Conservation (phyloP, 129 eudicot genomes). For the Scalesia atractyloides region DNA sequence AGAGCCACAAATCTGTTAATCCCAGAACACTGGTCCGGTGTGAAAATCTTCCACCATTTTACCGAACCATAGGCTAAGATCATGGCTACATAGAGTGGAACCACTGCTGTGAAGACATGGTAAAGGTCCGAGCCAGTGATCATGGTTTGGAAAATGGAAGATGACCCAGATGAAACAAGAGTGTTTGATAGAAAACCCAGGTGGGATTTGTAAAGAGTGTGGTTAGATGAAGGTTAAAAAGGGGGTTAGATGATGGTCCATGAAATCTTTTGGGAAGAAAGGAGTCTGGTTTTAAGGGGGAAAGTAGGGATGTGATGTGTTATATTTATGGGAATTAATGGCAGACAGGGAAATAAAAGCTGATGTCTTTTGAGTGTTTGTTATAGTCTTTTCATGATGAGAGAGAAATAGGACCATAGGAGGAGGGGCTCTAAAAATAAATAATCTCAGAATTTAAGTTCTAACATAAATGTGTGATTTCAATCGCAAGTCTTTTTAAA, state of each 20-base stretch:
- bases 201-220: background rate
- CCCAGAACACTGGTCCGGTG: constrained; percentile 92
- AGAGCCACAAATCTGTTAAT: constrained; percentile 91
- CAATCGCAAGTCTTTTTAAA: too few species aligned
- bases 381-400: constrained; percentile 53
- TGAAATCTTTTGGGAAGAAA: constrained; percentile 20
- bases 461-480: too few species aligned
- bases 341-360: constrained; percentile 83
- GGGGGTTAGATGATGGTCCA: constrained; percentile 7
- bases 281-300: constrained; percentile 46
- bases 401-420: constrained; percentile 20
- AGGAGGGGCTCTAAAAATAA: too few species aligned
- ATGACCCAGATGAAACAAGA: constrained; percentile 32
- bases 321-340: constrained; percentile 62
- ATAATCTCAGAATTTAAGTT: too few species aligned
- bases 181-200: background rate
- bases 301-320: constrained; percentile 41
- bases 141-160: constrained; percentile 39
- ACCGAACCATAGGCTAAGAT: constrained; percentile 91
- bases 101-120: constrained; percentile 91
- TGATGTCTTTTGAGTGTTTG: constrained; percentile 51
- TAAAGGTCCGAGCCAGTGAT: constrained; percentile 68
- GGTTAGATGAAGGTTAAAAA: background rate
- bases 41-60: constrained; percentile 93
- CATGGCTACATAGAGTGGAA: constrained; percentile 95